These are phyloP conservation scores for Botrytis cinerea DNA, from an alignment of 2,329 filamentous ascomycete genomes.

Conservation along the genomic window DNA sequence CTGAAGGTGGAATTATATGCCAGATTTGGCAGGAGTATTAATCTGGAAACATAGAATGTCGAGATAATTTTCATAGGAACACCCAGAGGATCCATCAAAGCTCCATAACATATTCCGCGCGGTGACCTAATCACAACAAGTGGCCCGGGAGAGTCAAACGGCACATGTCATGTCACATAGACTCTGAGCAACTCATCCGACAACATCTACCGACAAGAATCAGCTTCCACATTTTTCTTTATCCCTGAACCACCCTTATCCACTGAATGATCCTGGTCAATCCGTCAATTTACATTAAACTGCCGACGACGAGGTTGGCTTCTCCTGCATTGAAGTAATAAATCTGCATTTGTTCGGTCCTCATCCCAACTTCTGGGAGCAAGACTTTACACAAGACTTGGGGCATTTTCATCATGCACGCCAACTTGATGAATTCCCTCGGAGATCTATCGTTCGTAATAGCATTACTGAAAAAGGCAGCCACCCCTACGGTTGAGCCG, in stretches of 20 bases:
- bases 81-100: slow-evolving; percentile 16
- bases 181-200: neutral
- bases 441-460: neutral
- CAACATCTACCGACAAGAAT: neutral
- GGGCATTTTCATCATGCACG: neutral
- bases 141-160: neutral
- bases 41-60: slow-evolving; percentile 74
- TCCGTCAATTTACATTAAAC: neutral
- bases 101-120: neutral
- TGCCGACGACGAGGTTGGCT: too few relatives aligned
- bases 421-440: neutral
- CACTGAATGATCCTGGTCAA: neutral
- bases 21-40: slow-evolving; percentile 94
- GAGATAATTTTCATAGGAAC: slow-evolving; percentile 34
- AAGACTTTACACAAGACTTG: neutral
- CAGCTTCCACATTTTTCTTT: neutral
- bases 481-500: neutral
- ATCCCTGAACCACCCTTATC: neutral
- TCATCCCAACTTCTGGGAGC: neutral
- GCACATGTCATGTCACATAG: neutral
- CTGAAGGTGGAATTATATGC: slow-evolving; percentile 93
- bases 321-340: neutral
- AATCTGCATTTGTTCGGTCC: neutral
- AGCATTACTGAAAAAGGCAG: neutral
- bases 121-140: neutral